Evolutionary conservation across 345 rosid species (phyloP).

Genomic region (Dipteronia dyeriana): DNA sequence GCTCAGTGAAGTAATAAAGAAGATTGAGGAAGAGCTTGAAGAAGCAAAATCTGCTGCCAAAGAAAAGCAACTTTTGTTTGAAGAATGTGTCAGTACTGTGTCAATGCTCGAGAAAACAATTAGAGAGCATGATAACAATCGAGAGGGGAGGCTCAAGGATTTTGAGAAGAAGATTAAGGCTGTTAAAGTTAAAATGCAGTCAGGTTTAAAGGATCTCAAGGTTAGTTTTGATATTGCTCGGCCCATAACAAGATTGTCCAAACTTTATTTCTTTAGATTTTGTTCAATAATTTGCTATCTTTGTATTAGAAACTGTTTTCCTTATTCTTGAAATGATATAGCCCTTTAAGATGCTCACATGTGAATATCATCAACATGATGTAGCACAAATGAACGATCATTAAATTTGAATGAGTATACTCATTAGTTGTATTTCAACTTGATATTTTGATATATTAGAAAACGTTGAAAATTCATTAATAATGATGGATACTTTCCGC

Average conservation of each 20-base stretch:
- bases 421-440: not conserved
- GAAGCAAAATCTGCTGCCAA: constrained; percentile 60
- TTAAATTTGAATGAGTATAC: not conserved
- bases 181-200: constrained; percentile 69
- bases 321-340: not conserved
- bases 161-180: constrained; percentile 73
- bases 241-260: constrained; percentile 2
- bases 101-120: constrained; percentile 72
- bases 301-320: constrained; percentile 1
- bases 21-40: constrained; percentile 77
- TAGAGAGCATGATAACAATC: constrained; percentile 73
- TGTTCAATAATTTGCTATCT: constrained; percentile 3
- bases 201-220: constrained; percentile 79
- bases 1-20: constrained; percentile 87
- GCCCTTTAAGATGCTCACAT: not conserved
- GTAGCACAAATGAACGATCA: not conserved
- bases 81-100: constrained; percentile 53
- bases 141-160: constrained; percentile 79
- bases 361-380: not conserved
- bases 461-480: not conserved
- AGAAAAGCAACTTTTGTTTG: constrained; percentile 66
- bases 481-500: not conserved
- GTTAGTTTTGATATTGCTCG: constrained; percentile 34
- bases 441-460: not conserved
- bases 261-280: not conserved